These are phyloP conservation scores for Daldinia bambusicola DNA, from an alignment of 495 filamentous ascomycete genomes.

Conservation along the genomic window DNA sequence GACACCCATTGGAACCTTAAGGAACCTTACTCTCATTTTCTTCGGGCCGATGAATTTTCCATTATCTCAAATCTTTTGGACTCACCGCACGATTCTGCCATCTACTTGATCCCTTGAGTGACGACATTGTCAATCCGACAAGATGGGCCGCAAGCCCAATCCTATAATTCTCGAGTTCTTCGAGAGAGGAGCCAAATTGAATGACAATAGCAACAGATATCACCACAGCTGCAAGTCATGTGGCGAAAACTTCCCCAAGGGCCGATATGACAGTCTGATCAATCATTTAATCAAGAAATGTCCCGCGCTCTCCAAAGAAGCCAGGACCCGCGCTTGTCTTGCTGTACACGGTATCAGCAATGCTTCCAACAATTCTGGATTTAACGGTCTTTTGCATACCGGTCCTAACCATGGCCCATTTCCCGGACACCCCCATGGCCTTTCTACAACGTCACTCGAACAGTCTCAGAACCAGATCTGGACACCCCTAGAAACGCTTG, in stretches of 20 bases:
- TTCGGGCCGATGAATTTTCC: slow-evolving; percentile 7
- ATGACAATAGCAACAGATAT: slow-evolving; percentile 87
- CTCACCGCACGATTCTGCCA: slow-evolving; percentile 51
- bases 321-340: slow-evolving; percentile 72
- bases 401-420: slow-evolving; percentile 35
- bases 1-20: too few relatives aligned
- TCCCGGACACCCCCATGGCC: slow-evolving; percentile 48
- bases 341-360: slow-evolving; percentile 54
- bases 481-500: slow-evolving; percentile 80
- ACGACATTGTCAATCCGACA: slow-evolving; percentile 33
- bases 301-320: slow-evolving; percentile 72
- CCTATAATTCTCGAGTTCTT: slow-evolving; percentile 85
- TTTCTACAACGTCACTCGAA: slow-evolving; percentile 32
- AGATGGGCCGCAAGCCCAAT: slow-evolving; percentile 84
- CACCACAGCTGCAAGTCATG: slow-evolving; percentile 87
- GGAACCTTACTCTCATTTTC: background rate
- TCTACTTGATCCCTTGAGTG: slow-evolving; percentile 15
- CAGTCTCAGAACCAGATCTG: slow-evolving; percentile 66
- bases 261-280: slow-evolving; percentile 80
- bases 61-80: slow-evolving; percentile 17
- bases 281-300: slow-evolving; percentile 85
- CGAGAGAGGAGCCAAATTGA: slow-evolving; percentile 80
- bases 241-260: slow-evolving; percentile 85
- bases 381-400: slow-evolving; percentile 42
- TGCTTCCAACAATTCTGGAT: slow-evolving; percentile 48